Evolutionary conservation across 2,329 filamentous ascomycete species (phyloP), one percentile per base, ranked within the genome.

Genomic region (Fusarium sp.): DNA sequence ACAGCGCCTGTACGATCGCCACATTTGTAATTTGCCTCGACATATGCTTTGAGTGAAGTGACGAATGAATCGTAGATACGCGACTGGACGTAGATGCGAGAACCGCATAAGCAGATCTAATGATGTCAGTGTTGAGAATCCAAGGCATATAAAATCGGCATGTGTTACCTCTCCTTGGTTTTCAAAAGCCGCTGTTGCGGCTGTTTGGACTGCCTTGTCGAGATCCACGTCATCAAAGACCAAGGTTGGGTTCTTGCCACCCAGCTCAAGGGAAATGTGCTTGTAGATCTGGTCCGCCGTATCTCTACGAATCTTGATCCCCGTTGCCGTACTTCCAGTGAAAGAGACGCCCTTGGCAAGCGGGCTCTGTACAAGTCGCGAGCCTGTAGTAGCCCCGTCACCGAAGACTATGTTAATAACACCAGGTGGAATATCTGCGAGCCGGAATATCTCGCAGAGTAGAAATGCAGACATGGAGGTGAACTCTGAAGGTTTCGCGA

Each of bases 111-210:
- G 3, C 42, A 45, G 11, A 45, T 45, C 42, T 45, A 9, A 26
- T 6, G 24, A 18, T 1, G 11, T 45, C 5, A 26, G 11, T 45
- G 5, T 12, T 5, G 5, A 45, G 24, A 26, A 5, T 45, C n/a
- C 15, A 5, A 8, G 5, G 7, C n/a, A 11, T 11, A 0, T 9
- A 18, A 11, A 11, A 18, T 45, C 7, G 1, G 7, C 11, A 45
- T 17, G 11, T 20, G 17, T 45, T 45, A 26, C 44, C 44, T 45
- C 44, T 26, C 44, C 44, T 20, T 26, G 44, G 2, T 45, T 45
- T 8, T 45, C 24, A 12, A 26, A 26, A 4, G 24, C 44, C 1
- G 44, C 44, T 20, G 18, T 45, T 14, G 24, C 44, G 2, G 44
- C 44, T 20, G 24, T 45, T 14, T 45, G 24, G 0, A 45, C 44